These are phyloP conservation scores for Fusarium abutilonis DNA, from an alignment of 2,329 filamentous ascomycete genomes.

Conservation along the genomic window DNA sequence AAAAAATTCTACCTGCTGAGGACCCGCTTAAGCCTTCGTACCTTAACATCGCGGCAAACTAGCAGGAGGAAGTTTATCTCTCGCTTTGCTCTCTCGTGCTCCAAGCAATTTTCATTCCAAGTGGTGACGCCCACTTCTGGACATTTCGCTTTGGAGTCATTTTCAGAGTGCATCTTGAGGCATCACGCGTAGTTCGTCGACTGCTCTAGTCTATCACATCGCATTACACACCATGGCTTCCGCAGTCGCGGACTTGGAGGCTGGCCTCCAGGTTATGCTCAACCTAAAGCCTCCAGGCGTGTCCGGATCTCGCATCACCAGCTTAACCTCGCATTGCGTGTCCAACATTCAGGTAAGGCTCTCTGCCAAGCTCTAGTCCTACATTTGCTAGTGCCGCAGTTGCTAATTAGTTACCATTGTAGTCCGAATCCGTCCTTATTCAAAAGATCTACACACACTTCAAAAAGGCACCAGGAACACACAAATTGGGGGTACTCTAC, in stretches of 20 bases:
- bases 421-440: conserved; percentile 95
- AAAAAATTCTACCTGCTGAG: conserved; percentile 26
- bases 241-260: conserved; percentile 89
- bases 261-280: conserved; percentile 90
- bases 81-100: conserved; percentile 34
- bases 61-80: conserved; percentile 18
- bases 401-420: conserved; percentile 41
- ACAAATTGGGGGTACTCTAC: conserved; percentile 99
- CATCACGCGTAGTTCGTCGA: conserved; percentile 39
- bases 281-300: conserved; percentile 92
- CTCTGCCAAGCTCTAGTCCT: neutral
- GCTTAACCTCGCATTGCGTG: conserved; percentile 87
- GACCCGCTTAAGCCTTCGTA: conserved; percentile 38
- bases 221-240: conserved; percentile 70
- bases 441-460: conserved; percentile 98
- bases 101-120: conserved; percentile 21
- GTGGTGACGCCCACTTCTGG: conserved; percentile 27
- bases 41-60: conserved; percentile 35
- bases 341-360: conserved; percentile 83
- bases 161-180: conserved; percentile 32
- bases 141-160: conserved; percentile 13
- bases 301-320: conserved; percentile 88
- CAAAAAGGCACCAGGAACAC: conserved; percentile 91
- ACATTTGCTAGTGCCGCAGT: conserved; percentile 9
- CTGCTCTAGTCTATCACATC: conserved; percentile 20